phyloP scores from a whole-genome alignment of 108 stramenopile genomes.

The Fragilaria crotonensis region DNA sequence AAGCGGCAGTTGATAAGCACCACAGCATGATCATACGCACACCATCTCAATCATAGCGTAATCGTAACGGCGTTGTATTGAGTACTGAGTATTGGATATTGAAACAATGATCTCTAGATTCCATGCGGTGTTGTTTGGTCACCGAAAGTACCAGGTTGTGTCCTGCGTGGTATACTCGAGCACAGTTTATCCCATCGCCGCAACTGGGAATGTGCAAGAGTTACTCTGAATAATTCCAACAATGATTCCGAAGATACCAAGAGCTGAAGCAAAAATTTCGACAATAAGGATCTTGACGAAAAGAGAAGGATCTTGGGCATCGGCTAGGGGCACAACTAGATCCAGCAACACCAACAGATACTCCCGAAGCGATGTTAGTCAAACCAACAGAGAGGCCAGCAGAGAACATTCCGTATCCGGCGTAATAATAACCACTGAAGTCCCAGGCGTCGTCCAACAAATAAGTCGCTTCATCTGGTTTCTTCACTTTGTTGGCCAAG shows the following conservation, averaged over 20 bases:
- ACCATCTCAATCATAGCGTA: no score
- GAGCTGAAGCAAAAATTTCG: constrained; percentile 98
- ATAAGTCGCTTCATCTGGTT: constrained; percentile 54
- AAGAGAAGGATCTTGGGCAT: constrained; percentile 95
- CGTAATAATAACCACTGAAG: constrained; percentile 85
- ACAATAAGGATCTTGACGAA: constrained; percentile 99
- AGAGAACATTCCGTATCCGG: constrained; percentile 97
- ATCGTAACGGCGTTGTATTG: no score
- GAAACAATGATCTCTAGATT: no score
- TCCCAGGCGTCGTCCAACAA: constrained; percentile 75
- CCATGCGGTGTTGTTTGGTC: no score
- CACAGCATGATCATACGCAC: no score
- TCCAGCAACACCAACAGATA: constrained; percentile 97
- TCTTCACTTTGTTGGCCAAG: constrained; percentile 91
- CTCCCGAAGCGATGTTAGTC: constrained; percentile 97
- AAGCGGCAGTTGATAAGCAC: no score
- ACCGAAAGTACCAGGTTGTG: no score
- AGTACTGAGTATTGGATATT: no score
- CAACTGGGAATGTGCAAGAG: constrained; percentile 90
- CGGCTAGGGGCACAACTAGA: constrained; percentile 94
- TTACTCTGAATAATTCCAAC: constrained; percentile 98
- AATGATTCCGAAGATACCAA: constrained; percentile 99
- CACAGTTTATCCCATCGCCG: constrained; percentile 26
- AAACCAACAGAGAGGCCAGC: constrained; percentile 94
- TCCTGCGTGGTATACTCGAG: no score